Evolutionary conservation across 176 grass and related monocot species (phyloP), one percentile per base, ranked within the genome.

Genomic region (Melocanna baccifera): DNA sequence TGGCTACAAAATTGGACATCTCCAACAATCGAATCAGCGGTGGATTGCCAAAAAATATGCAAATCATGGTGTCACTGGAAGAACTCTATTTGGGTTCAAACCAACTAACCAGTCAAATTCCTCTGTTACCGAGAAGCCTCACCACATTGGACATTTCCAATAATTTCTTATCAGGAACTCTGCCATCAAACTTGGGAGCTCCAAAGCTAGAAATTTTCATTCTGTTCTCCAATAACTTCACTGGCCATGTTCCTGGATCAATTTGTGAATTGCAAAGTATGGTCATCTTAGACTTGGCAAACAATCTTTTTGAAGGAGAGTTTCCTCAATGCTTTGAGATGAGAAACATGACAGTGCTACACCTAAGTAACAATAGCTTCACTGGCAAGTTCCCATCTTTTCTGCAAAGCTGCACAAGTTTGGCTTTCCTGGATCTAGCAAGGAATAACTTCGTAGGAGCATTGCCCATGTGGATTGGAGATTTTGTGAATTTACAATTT

Each of bases 391-490:
- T 93, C 23, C 88, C 87, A 7, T 36, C 16, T 1, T 84, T 41
- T 15, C 25, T 90, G 1, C 37, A 62, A 50, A 30, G 52, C 25
- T 87, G 51, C 13, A 58, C 52, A 1, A 1, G 0, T 22, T 11
- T 87, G 22, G 0, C 1, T 6, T 55, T 78, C 18, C 26, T 93
- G 13, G 86, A 87, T 78, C 41, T 93, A 0, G 9, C 69, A 1
- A 20, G 25, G 4, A 87, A 90, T 13, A 81, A 28, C 0, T 88
- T 93, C 7, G 71, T 7, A 5, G 84, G 91, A 71, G 28, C 2
- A 14, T 66, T 92, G 29, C 87, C 91, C 0, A 0, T 12, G 0
- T 93, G 85, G 91, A 84, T 93, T 5, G 81, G 71, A 2, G 42
- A 87, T 42, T 13, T 62, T 14, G 8, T 45, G 13, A 0, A 9